Evolutionary conservation across 2,329 filamentous ascomycete species (phyloP), one percentile per base, ranked within the genome.

Genomic region (Tolypocladium guangdongense): DNA sequence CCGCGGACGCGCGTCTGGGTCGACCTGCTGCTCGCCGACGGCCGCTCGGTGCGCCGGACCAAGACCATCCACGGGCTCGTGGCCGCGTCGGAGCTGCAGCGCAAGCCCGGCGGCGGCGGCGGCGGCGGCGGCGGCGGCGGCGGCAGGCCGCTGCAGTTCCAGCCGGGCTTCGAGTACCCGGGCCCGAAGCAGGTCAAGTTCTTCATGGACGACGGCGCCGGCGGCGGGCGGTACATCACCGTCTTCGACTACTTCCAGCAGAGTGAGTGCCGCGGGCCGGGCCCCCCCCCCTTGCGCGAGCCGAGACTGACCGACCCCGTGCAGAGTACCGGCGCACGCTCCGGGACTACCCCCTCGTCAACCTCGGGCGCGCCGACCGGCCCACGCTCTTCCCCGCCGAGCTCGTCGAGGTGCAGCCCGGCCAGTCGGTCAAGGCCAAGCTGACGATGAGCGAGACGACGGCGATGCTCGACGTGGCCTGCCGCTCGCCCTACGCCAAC

Each of bases 381-480:
- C 84, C 86, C 0, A 74, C 73, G 0, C 89, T 86, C 59, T 68
- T 88, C 38, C 86, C 87, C 0, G 78, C 81, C 0, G 86, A 91
- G 64, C 71, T 83, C 7, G 83, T 87, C 57, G 66, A 71, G 4
- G 76, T 93, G 3, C 63, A 82, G 10, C 74, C 79, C 1, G 87
- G 86, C 0, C 88, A 93, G 62, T 67, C 78, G 0, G 75, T 83
- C 24, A 80, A 78, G 39, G 70, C 77, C 4, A 82, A 83, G 60
- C 72, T 91, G 18, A 75, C 66, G 0, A 71, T 76, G 0, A 66
- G 74, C 0, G 86, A 92, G 62, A 87, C 86, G 0, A 74, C 77
- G 0, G 62, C 71, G 0, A 91, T 93, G 88, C 82, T 92, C 47
- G 70, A 70, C 0, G 88, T 89, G 63, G 86, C 89, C 1, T 88